These are phyloP conservation scores for Penicillium manginii DNA, from an alignment of 495 filamentous ascomycete species.

Conservation along the genomic window DNA sequence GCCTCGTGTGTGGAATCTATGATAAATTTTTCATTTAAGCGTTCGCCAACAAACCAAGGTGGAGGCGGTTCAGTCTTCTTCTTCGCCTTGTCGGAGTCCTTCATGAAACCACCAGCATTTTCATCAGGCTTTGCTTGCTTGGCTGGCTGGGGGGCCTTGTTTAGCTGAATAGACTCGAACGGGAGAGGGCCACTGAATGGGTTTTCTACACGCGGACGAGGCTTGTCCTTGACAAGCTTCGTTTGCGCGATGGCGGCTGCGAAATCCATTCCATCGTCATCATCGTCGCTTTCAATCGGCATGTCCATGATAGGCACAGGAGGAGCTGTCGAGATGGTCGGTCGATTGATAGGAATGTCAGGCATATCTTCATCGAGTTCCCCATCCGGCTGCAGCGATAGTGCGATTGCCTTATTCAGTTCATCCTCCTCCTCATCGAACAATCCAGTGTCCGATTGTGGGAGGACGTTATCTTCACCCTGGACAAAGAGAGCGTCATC, in stretches of 20 bases:
- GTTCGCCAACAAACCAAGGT: conserved; percentile 74
- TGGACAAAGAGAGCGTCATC: conserved; percentile 72
- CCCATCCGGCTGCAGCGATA: conserved; percentile 64
- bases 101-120: conserved; percentile 71
- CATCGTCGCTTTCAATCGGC: conserved; percentile 42
- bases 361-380: conserved; percentile 37
- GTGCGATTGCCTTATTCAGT: conserved; percentile 76
- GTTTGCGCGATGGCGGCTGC: conserved; percentile 46
- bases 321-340: conserved; percentile 17
- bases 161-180: conserved; percentile 82
- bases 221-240: conserved; percentile 35
- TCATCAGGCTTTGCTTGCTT: conserved; percentile 43
- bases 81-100: conserved; percentile 40
- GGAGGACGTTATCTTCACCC: conserved; percentile 40
- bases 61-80: conserved; percentile 69
- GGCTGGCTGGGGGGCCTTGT: conserved; percentile 36
- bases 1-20: conserved; percentile 33
- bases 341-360: conserved; percentile 38
- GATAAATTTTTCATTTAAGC: conserved; percentile 37
- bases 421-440: conserved; percentile 66
- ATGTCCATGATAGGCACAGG: conserved; percentile 20
- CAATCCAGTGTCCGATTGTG: conserved; percentile 36
- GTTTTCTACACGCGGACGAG: conserved; percentile 19
- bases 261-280: conserved; percentile 51
- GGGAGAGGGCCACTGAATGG: conserved; percentile 77